phyloP scores from a whole-genome alignment of 2,329 filamentous ascomycete species.

The Delphinella strobiligena region DNA sequence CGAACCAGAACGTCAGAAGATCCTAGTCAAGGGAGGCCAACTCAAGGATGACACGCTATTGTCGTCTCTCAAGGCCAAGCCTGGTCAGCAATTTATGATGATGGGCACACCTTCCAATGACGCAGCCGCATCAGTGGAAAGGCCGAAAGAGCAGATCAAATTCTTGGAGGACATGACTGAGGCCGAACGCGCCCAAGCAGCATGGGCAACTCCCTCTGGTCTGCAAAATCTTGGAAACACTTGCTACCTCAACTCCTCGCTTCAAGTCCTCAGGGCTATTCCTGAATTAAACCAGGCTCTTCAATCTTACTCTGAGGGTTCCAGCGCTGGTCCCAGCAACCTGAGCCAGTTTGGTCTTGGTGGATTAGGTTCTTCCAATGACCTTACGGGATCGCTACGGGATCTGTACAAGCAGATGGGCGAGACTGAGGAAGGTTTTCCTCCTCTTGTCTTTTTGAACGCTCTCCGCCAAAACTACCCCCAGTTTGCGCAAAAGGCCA shows the following conservation, averaged over 20 bases:
- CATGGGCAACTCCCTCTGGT: slow-evolving; percentile 76
- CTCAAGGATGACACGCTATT: slow-evolving; percentile 92
- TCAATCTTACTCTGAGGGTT: slow-evolving; percentile 41
- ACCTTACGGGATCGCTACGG: slow-evolving; percentile 66
- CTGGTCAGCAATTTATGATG: slow-evolving; percentile 85
- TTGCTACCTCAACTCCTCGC: slow-evolving; percentile 93
- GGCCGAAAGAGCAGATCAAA: slow-evolving; percentile 67
- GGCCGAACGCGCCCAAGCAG: slow-evolving; percentile 71
- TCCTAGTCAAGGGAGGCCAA: slow-evolving; percentile 85
- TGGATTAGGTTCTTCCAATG: slow-evolving; percentile 48
- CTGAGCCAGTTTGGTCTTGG: slow-evolving; percentile 44
- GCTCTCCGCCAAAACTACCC: slow-evolving; percentile 70
- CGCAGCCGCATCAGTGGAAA: slow-evolving; percentile 47
- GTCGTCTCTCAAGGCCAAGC: slow-evolving; percentile 71
- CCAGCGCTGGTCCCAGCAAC: slow-evolving; percentile 22
- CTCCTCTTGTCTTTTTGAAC: slow-evolving; percentile 70
- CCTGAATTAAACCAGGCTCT: slow-evolving; percentile 82
- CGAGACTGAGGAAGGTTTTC: slow-evolving; percentile 76
- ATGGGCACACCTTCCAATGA: slow-evolving; percentile 76
- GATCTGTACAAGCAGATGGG: slow-evolving; percentile 83
- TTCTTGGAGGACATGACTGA: slow-evolving; percentile 98
- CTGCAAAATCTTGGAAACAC: slow-evolving; percentile 92
- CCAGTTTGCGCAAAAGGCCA: slow-evolving; percentile 84
- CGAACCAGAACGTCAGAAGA: slow-evolving; percentile 92
- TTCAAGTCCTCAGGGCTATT: slow-evolving; percentile 81